phyloP scores from a whole-genome alignment of 371 early-diverging fungal species.

The Mortierella sp. region DNA sequence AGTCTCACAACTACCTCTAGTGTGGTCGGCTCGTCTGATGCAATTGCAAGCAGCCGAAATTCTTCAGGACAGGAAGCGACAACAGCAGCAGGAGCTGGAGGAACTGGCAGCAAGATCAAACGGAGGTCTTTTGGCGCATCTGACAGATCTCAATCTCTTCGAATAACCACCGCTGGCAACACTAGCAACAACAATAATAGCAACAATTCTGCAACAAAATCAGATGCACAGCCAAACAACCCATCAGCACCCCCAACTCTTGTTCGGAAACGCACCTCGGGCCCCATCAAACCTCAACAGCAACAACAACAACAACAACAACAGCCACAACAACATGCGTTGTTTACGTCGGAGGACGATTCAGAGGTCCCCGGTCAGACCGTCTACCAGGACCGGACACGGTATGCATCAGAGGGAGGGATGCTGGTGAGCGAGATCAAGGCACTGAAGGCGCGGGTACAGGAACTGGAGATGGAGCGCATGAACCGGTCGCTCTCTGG shows the following conservation, averaged over 20 bases:
- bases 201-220: background rate
- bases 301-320: constrained; percentile 2
- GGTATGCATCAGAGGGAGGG: constrained; percentile 22
- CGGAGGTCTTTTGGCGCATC: constrained; percentile 30
- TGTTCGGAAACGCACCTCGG: constrained; percentile 30
- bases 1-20: background rate
- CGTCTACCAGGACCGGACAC: constrained; percentile 16
- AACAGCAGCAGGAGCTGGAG: background rate
- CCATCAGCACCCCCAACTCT: background rate
- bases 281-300: constrained; percentile 24
- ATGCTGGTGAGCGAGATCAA: constrained; percentile 45
- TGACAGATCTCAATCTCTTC: constrained; percentile 11
- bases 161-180: constrained; percentile 7
- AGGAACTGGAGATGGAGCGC: constrained; percentile 54
- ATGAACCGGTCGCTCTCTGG: constrained; percentile 40
- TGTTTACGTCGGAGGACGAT: constrained; percentile 45
- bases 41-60: background rate
- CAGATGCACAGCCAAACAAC: constrained; percentile 10
- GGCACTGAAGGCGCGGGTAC: constrained; percentile 47
- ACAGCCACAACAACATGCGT: background rate
- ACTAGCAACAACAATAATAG: background rate
- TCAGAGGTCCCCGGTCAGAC: constrained; percentile 10
- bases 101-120: constrained; percentile 21
- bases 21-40: background rate
- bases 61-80: background rate